These are phyloP conservation scores for Hirschfeldia incana DNA, from an alignment of 345 rosid genomes.

Conservation along the genomic window DNA sequence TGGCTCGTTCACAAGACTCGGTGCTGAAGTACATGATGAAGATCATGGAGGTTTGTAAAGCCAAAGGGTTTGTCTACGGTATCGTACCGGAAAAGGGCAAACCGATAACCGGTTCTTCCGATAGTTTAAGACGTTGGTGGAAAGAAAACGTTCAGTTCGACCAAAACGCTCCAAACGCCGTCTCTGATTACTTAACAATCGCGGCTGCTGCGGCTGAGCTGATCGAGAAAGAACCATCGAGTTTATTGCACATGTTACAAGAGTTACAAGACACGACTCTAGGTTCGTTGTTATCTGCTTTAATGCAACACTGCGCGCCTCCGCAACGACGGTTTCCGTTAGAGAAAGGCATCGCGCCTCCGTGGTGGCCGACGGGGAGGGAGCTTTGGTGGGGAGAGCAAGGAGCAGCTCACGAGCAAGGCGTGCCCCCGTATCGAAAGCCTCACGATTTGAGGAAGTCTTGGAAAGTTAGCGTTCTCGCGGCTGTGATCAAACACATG, in stretches of 20 bases:
- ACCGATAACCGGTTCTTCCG: slow-evolving; percentile 65
- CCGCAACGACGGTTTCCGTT: slow-evolving; percentile 64
- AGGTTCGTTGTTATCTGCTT: slow-evolving; percentile 66
- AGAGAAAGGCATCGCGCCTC: slow-evolving; percentile 56
- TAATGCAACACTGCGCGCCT: slow-evolving; percentile 62
- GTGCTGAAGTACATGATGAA: slow-evolving; percentile 71
- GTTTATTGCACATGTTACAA: slow-evolving; percentile 48
- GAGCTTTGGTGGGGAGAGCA: slow-evolving; percentile 75
- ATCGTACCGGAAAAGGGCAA: slow-evolving; percentile 71
- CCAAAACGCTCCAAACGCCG: slow-evolving; percentile 45
- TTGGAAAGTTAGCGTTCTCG: slow-evolving; percentile 68
- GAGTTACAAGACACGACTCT: slow-evolving; percentile 66
- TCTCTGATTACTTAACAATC: slow-evolving; percentile 40
- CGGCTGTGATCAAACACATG: slow-evolving; percentile 68
- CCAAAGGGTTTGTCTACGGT: slow-evolving; percentile 63
- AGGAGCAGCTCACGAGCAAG: slow-evolving; percentile 53
- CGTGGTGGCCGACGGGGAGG: slow-evolving; percentile 71
- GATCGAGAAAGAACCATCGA: slow-evolving; percentile 18
- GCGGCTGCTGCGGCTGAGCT: slow-evolving; percentile 25
- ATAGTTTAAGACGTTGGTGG: slow-evolving; percentile 71
- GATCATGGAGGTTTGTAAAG: slow-evolving; percentile 75
- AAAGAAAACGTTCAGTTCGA: slow-evolving; percentile 56
- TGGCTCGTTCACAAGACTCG: slow-evolving; percentile 59
- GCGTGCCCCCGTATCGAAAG: slow-evolving; percentile 61
- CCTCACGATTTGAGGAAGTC: slow-evolving; percentile 73